phyloP scores from a whole-genome alignment of 176 grass and related monocot genomes.

The Cenchrus americanus region DNA sequence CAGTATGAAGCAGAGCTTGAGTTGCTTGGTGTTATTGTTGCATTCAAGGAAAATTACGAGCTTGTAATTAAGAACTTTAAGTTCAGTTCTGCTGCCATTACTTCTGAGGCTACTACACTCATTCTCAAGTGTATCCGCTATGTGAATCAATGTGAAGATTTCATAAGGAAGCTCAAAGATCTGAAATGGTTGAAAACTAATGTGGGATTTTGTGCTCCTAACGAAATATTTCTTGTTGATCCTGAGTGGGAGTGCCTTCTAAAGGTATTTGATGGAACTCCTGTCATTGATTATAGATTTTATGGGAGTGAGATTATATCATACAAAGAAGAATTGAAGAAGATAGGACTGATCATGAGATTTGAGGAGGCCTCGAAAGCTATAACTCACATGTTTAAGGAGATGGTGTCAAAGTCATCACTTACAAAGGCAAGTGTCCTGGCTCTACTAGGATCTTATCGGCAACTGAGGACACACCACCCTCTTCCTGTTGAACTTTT shows the following conservation, averaged over 20 bases:
- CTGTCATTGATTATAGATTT: constrained; percentile 59
- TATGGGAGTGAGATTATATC: constrained; percentile 49
- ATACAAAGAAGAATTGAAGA: constrained; percentile 55
- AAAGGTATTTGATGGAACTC: constrained; percentile 39
- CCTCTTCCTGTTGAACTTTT: constrained; percentile 36
- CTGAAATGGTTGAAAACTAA: constrained; percentile 63
- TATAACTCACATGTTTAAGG: constrained; percentile 41
- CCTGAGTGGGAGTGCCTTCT: constrained; percentile 60
- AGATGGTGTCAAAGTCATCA: constrained; percentile 20
- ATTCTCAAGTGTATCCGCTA: constrained; percentile 60
- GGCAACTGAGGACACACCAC: constrained; percentile 14
- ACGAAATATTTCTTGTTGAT: constrained; percentile 48
- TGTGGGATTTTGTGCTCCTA: constrained; percentile 56
- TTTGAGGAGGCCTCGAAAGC: constrained; percentile 48
- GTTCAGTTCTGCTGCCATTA: constrained; percentile 43
- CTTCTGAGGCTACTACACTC: constrained; percentile 55
- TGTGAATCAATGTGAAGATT: constrained; percentile 9
- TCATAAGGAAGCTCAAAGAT: constrained; percentile 42
- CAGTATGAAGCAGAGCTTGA: constrained; percentile 51
- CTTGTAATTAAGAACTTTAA: constrained; percentile 61
- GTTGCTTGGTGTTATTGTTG: constrained; percentile 67
- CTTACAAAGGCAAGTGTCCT: constrained; percentile 45
- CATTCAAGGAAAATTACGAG: constrained; percentile 47
- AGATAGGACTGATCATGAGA: constrained; percentile 45
- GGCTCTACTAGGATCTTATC: constrained; percentile 53